Percentiles rank a stretch among this genome's conserved stretches.
Evolutionary conservation across 495 filamentous ascomycete genomes (phyloP).

Genomic region (Entonaema liquescens): DNA sequence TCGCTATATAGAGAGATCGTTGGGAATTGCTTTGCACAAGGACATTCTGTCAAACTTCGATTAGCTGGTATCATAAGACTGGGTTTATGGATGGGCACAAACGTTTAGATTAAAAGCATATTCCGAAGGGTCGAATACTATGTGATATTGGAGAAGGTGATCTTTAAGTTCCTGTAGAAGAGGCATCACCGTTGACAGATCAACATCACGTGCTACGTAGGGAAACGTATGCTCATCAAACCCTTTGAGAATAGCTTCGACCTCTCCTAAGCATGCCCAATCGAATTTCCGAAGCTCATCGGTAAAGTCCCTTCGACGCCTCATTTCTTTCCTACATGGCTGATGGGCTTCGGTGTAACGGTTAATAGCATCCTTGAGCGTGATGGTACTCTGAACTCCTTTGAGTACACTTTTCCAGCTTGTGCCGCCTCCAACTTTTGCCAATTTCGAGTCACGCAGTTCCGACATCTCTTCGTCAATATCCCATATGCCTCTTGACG

Average conservation of each 20-base stretch:
- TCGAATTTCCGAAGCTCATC: not conserved
- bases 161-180: not conserved
- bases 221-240: not conserved
- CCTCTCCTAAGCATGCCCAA: not conserved
- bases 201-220: not conserved
- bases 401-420: not conserved
- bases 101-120: not conserved
- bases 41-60: not conserved
- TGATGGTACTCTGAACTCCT: not conserved
- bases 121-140: not conserved
- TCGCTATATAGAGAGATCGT: not conserved
- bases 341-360: not conserved
- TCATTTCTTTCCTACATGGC: not conserved
- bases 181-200: not conserved
- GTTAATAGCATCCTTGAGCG: not conserved
- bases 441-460: not conserved
- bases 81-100: not conserved
- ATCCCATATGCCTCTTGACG: not conserved
- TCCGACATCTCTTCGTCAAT: not conserved
- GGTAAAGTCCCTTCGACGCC: no score
- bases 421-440: not conserved
- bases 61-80: not conserved
- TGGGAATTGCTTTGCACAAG: not conserved
- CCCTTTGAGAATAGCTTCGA: not conserved
- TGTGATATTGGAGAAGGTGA: not conserved